phyloP scores from a whole-genome alignment of 2,329 filamentous ascomycete genomes.

The Niveomyces coronatus region DNA sequence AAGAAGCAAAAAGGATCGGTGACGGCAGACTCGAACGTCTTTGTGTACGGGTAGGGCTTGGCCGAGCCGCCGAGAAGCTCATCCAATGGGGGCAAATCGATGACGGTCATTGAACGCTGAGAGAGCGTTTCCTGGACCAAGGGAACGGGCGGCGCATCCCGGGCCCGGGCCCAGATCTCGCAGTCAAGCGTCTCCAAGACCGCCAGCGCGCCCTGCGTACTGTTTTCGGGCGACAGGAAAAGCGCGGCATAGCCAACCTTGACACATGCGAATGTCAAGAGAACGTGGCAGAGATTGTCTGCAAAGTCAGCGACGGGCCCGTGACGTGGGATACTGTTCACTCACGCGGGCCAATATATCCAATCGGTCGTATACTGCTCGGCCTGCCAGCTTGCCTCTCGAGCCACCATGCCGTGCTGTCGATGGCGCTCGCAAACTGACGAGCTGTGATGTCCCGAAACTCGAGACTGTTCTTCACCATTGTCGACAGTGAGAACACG shows the following conservation, averaged over 20 bases:
- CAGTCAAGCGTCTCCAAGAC: slow-evolving; percentile 23
- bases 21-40: slow-evolving; percentile 21
- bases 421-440: slow-evolving; percentile 17
- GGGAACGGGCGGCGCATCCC: slow-evolving; percentile 11
- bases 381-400: slow-evolving; percentile 13
- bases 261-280: slow-evolving; percentile 21
- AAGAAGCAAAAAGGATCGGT: slow-evolving; percentile 27
- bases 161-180: slow-evolving; percentile 19
- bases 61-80: slow-evolving; percentile 17
- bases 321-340: background rate
- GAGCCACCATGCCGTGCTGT: slow-evolving; percentile 23
- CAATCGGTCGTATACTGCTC: slow-evolving; percentile 14
- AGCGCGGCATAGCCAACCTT: slow-evolving; percentile 25
- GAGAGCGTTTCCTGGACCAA: slow-evolving; percentile 16
- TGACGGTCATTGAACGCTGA: slow-evolving; percentile 17
- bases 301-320: background rate
- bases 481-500: slow-evolving; percentile 17
- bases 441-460: slow-evolving; percentile 17
- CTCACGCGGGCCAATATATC: slow-evolving; percentile 25
- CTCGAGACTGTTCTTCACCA: slow-evolving; percentile 9
- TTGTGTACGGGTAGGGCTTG: slow-evolving; percentile 19
- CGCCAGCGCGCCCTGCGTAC: slow-evolving; percentile 20
- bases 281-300: slow-evolving; percentile 22
- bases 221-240: slow-evolving; percentile 26
- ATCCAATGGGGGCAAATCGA: slow-evolving; percentile 19